Base-by-base conservation (phyloP, 257 asterid species). In the Solanum corneliomulleri region DNA sequence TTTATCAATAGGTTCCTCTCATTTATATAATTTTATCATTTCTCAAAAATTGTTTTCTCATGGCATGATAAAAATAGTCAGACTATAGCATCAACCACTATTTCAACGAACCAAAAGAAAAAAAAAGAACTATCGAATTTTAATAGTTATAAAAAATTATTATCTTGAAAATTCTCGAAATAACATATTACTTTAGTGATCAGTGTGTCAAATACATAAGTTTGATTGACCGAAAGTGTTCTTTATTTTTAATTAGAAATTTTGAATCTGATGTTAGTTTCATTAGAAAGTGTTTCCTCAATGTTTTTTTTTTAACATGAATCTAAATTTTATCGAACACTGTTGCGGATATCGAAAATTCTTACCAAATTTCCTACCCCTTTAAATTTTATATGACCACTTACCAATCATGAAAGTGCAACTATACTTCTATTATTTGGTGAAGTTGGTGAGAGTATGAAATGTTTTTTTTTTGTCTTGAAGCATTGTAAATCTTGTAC, bases 271-370 rank as follows among this genome's bases (percentile, higher is more conserved):
- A 56, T 18, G 0, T 18, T 56, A 56, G 20, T 56, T 18, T 56
- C 20, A 56, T 7, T 56, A 18, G 1, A 0, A 18, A 18, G 11
- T 1, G 11, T 56, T 18, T 56, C 0, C n/a, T 56, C 1, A 7
- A 1, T 56, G 0, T 56, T 2, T 1, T 56, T 2, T 56, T 56
- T 18, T 18, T 56, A 0, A 56, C 4, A 2, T 56, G 20, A 56
- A 56, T 56, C 0, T 0, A 18, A 56, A 56, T 56, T 56, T 7
- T 56, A 56, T 56, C n/a, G 2, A 56, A 18, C 62, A 18, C 62
- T 2, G 7, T 18, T 7, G 2, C 0, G 1, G 3, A 33, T 33
- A 3, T 33, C 35, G 33, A 31, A 31, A 31, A 31, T 31, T 33
- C 35, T 3, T 3, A 0, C 64, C 84, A 77, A 77, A 49, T n/a